Percentiles rank a stretch among this genome's conserved stretches.
Conservation (phyloP, 1,284 basidiomycete species). For the Tilletiopsis washingtonensis region DNA sequence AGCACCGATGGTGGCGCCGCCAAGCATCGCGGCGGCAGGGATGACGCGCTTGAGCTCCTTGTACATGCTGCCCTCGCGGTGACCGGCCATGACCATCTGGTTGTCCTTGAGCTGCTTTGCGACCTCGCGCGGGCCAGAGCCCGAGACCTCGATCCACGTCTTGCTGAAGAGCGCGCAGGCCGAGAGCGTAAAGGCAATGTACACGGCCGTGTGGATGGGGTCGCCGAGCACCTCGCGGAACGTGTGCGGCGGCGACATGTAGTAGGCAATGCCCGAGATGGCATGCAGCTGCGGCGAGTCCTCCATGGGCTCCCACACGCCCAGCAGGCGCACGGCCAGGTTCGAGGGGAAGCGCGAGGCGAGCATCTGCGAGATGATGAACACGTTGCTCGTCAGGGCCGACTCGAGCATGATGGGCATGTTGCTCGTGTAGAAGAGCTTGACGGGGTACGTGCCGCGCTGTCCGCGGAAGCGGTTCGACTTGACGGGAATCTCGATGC, state of each 20-base stretch:
- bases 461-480: slow-evolving; percentile 91
- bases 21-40: slow-evolving; percentile 92
- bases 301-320: slow-evolving; percentile 93
- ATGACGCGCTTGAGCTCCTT: slow-evolving; percentile 97
- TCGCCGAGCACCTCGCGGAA: slow-evolving; percentile 78
- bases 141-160: slow-evolving; percentile 98
- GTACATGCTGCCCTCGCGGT: slow-evolving; percentile 95
- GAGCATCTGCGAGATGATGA: slow-evolving; percentile 89
- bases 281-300: slow-evolving; percentile 87
- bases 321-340: slow-evolving; percentile 79
- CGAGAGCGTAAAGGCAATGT: slow-evolving; percentile 84
- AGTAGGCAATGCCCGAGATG: slow-evolving; percentile 88
- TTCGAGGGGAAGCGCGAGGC: slow-evolving; percentile 84
- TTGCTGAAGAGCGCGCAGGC: slow-evolving; percentile 97
- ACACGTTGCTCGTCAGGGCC: slow-evolving; percentile 87
- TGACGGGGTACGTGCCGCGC: slow-evolving; percentile 88
- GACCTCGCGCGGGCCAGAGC: slow-evolving; percentile 86
- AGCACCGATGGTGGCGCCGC: slow-evolving; percentile 87
- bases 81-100: slow-evolving; percentile 96
- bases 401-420: slow-evolving; percentile 99
- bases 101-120: slow-evolving; percentile 98
- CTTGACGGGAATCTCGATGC: slow-evolving; percentile 97
- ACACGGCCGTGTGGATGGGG: slow-evolving; percentile 85
- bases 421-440: slow-evolving; percentile 97
- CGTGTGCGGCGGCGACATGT: slow-evolving; percentile 92